Base-by-base conservation (phyloP, 2,329 filamentous ascomycete genomes). In the Neonectria punicea region DNA sequence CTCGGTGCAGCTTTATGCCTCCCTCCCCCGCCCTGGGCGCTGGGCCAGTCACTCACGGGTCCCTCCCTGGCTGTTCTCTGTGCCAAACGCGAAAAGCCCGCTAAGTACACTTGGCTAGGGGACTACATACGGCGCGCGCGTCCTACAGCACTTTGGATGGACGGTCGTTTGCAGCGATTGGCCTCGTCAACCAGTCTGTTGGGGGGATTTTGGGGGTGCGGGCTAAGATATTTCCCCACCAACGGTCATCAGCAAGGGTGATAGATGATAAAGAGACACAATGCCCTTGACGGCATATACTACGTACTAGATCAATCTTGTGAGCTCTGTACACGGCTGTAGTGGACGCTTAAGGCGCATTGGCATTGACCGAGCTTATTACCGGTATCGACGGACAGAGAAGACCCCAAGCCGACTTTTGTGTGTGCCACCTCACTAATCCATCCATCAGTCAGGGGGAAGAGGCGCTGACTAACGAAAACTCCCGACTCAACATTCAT, bases 1-100 rank as follows among this genome's bases (percentile, higher is more conserved):
- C 66, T 74, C 72, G 64, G 74, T 68, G 60, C 72, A 76, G 72
- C 70, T 72, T 74, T 76, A 68, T 71, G 70, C 70, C 71, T 73
- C 69, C 62, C 49, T 54, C 63, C 70, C 70, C 70, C 71, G 60
- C 70, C 66, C 59, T 54, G 59, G 30, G 39, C 36, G 18, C 54
- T 20, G n/a, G 20, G 53, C 36, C 25, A 25, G 25, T 25, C 25
- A 25, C 25, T 25, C 25, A 25, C 25, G 5, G 25, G 25, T 6
- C 25, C 25, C 25, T 25, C 25, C 25, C 25, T 25, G 25, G 25
- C 25, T 25, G 25, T 5, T 25, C 25, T 25, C 25, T 25, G 25
- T 25, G 11, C 30, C 30, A 51, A n/a, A 34, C 10, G 30, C 49
- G 28, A 34, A 51, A 51, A 51, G 28, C 49, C 30, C 30, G 49